These are phyloP conservation scores for Phialophora tarda DNA, from an alignment of 2,329 filamentous ascomycete genomes.

Conservation along the genomic window DNA sequence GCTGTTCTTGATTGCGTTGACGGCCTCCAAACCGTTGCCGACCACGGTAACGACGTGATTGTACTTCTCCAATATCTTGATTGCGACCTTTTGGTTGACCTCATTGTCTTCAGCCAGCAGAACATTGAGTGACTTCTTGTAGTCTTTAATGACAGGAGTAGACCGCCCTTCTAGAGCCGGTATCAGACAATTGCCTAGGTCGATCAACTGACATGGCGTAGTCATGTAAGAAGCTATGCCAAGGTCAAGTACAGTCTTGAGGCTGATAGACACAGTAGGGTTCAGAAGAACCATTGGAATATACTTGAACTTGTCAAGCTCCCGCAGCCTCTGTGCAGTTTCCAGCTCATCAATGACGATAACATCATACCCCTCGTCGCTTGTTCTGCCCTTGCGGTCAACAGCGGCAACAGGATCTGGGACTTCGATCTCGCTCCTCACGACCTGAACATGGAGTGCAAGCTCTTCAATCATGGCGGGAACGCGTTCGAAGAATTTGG, in stretches of 20 bases:
- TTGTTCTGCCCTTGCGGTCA: constrained; percentile 54
- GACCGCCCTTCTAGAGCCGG: constrained; percentile 92
- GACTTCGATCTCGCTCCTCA: constrained; percentile 75
- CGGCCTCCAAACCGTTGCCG: constrained; percentile 90
- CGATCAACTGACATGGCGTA: constrained; percentile 89
- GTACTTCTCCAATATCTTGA: constrained; percentile 97
- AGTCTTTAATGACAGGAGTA: constrained; percentile 87
- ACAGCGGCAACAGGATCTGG: constrained; percentile 56
- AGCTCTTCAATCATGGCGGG: constrained; percentile 77
- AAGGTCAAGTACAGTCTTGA: constrained; percentile 91
- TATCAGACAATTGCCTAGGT: constrained; percentile 94
- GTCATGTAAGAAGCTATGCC: constrained; percentile 99
- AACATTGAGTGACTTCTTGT: constrained; percentile 94
- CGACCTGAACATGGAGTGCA: constrained; percentile 79
- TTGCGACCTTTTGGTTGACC: constrained; percentile 93
- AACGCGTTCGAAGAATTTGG: constrained; percentile 76
- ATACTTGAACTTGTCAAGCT: constrained; percentile 95
- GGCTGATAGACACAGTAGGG: constrained; percentile 83
- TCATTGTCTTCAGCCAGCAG: constrained; percentile 95
- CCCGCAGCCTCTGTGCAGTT: constrained; percentile 81
- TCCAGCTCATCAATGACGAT: constrained; percentile 95
- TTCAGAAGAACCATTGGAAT: constrained; percentile 93
- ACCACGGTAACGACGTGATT: constrained; percentile 75
- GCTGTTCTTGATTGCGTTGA: constrained; percentile 89
- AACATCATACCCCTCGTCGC: constrained; percentile 80